Evolutionary conservation across 179 eudicot genomes (phyloP), one percentile per base, ranked within the genome.

Genomic region (Carnegiea gigantea): DNA sequence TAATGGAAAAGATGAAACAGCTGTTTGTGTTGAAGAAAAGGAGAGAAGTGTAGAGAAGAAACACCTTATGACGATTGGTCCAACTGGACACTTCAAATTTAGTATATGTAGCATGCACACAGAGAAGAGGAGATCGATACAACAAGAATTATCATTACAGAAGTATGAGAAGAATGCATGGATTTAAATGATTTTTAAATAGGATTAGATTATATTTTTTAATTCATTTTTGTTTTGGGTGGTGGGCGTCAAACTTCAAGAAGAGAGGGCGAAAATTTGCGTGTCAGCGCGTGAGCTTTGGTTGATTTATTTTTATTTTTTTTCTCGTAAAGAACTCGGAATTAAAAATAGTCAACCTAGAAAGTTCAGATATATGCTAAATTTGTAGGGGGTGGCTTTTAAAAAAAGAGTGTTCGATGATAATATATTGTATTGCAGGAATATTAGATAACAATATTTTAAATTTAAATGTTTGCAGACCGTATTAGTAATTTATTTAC

Each of bases 21-120:
- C 46, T 70, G 73, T 70, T 70, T 30, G 23, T 70, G 73, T 70
- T 28, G 73, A 36, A 36, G 44, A 46, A 17, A 68, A 10, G 6
- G 30, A 30, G 43, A 70, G 73, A 36, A 70, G 73, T 70, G 46
- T 70, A 70, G 73, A 15, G 46, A 36, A 15, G 73, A 70, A 70
- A 70, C 11, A 17, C 46, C 73, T 70, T 15, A 15, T 33, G 73
- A 70, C 15, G 9, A 70, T 36, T 70, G 73, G 73, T 70, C 46
- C 73, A 70, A 70, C 44, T 36, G 73, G 46, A 36, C 1, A 10
- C 23, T 70, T 70, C 46, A 70, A 70, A 33, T 2, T 30, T 36
- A 30, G 73, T n/a, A 70, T 30, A 70, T 70, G 36, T 36, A 36
- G 46, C 43, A 70, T 30, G 46, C 73, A 30, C 11, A 36, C 73